These are phyloP conservation scores for Psilocybe azurescens DNA, from an alignment of 768 basidiomycete species.

Conservation along the genomic window DNA sequence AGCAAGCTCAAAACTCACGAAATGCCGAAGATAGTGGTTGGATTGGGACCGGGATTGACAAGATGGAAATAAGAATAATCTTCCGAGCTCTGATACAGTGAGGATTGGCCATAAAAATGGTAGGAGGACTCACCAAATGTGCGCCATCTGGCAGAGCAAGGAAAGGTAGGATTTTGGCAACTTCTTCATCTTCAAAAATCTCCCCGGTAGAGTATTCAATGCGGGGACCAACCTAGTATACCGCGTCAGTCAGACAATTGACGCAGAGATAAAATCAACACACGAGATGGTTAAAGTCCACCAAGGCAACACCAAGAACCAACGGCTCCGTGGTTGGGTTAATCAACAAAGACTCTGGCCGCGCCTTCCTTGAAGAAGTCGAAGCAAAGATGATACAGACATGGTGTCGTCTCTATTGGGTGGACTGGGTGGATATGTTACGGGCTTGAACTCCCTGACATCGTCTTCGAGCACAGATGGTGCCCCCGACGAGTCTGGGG, in stretches of 20 bases:
- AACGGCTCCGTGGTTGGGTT: conserved; percentile 63
- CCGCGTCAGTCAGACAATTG: conserved; percentile 14
- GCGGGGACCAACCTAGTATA: conserved; percentile 81
- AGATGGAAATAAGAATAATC: conserved; percentile 98
- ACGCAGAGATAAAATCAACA: conserved; percentile 28
- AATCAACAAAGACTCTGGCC: conserved; percentile 81
- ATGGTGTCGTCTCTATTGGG: conserved; percentile 51
- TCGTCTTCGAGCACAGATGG: conserved; percentile 52
- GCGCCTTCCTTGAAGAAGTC: conserved; percentile 67
- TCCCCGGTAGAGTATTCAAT: conserved; percentile 85
- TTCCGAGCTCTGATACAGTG: conserved; percentile 67
- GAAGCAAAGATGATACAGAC: conserved; percentile 69
- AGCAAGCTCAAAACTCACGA: conserved; percentile 59
- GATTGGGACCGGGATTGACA: conserved; percentile 70
- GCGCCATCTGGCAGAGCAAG: conserved; percentile 97
- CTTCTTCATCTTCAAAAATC: conserved; percentile 85
- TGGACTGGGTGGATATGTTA: conserved; percentile 67
- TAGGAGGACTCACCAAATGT: conserved; percentile 69
- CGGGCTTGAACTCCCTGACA: conserved; percentile 32
- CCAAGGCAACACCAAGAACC: conserved; percentile 86
- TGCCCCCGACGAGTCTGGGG: conserved; percentile 56
- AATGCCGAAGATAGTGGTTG: conserved; percentile 93
- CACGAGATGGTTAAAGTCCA: conserved; percentile 95
- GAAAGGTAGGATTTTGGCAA: conserved; percentile 88
- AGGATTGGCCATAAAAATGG: conserved; percentile 8